These are phyloP conservation scores for Taphrina deformans DNA, from an alignment of 1,139 yeast species.

Conservation along the genomic window DNA sequence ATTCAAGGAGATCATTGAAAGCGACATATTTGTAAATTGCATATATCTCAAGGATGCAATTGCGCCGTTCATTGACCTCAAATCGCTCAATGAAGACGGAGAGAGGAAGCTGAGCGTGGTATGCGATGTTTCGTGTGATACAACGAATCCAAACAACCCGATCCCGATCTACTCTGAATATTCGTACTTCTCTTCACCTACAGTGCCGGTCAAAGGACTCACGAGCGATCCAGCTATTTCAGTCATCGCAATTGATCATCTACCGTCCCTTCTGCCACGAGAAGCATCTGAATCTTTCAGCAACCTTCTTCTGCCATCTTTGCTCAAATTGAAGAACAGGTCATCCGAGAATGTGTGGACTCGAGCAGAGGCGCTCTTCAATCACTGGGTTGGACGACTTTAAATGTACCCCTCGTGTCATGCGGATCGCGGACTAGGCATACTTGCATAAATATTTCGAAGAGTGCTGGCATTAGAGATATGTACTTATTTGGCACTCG, in stretches of 20 bases:
- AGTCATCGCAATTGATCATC: constrained; percentile 94
- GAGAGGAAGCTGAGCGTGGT: constrained; percentile 81
- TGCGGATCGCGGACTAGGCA: too few relatives aligned
- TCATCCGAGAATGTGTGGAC: constrained; percentile 85
- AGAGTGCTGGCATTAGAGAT: not conserved
- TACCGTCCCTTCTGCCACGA: constrained; percentile 92
- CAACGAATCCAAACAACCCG: constrained; percentile 97
- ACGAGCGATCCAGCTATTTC: constrained; percentile 75
- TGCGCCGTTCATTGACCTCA: constrained; percentile 74
- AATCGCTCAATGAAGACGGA: constrained; percentile 59
- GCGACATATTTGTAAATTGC: constrained; percentile 92
- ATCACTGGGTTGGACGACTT: constrained; percentile 63
- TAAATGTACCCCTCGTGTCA: too few relatives aligned
- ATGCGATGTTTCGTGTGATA: constrained; percentile 97
- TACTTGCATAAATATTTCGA: not conserved
- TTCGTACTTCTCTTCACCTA: constrained; percentile 87
- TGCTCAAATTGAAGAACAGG: constrained; percentile 79
- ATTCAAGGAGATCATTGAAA: constrained; percentile 80
- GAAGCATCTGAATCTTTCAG: constrained; percentile 93
- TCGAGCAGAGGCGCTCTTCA: constrained; percentile 77
- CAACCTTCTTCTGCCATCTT: constrained; percentile 80
- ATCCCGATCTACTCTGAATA: constrained; percentile 88
- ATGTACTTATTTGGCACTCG: too few relatives aligned
- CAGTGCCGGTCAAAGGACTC: constrained; percentile 74
- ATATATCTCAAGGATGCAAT: constrained; percentile 91